Percentiles rank a stretch among this genome's conserved stretches.
Conservation (phyloP, 352 stramenopile species). For the Phytophthora citricola region DNA sequence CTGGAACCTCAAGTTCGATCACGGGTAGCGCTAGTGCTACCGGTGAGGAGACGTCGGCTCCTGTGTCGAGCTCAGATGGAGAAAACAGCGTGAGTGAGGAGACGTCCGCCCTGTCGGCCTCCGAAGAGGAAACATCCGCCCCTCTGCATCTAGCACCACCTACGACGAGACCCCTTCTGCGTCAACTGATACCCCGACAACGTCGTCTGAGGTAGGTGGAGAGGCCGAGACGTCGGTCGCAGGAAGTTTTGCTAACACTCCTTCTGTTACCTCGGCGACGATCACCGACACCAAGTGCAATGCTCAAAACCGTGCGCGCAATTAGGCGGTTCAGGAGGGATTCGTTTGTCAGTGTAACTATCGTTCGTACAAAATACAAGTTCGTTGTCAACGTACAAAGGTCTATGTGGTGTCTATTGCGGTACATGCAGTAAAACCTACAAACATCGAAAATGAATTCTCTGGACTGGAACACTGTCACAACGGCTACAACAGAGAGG, state of each 20-base stretch:
- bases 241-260: slow-evolving; percentile 8
- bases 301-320: background rate
- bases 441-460: too few relatives aligned
- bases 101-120: slow-evolving; percentile 11
- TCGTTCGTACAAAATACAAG: too few relatives aligned
- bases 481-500: background rate
- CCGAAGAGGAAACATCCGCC: slow-evolving; percentile 8
- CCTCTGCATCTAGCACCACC: slow-evolving; percentile 4
- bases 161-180: slow-evolving; percentile 2
- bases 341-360: too few relatives aligned
- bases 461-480: background rate
- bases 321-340: too few relatives aligned
- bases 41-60: slow-evolving; percentile 9
- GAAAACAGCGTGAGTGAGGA: slow-evolving; percentile 17
- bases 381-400: too few relatives aligned
- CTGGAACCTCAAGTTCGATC: slow-evolving; percentile 7
- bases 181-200: slow-evolving; percentile 13
- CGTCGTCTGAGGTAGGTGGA: slow-evolving; percentile 3
- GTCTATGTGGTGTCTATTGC: too few relatives aligned
- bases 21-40: slow-evolving; percentile 11
- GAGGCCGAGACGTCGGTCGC: slow-evolving; percentile 16
- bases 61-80: slow-evolving; percentile 11
- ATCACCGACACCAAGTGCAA: slow-evolving; percentile 24
- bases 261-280: slow-evolving; percentile 8
- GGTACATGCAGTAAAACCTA: too few relatives aligned